Conservation (phyloP, 73 alveolate genomes). For the Blepharisma japonicum region DNA sequence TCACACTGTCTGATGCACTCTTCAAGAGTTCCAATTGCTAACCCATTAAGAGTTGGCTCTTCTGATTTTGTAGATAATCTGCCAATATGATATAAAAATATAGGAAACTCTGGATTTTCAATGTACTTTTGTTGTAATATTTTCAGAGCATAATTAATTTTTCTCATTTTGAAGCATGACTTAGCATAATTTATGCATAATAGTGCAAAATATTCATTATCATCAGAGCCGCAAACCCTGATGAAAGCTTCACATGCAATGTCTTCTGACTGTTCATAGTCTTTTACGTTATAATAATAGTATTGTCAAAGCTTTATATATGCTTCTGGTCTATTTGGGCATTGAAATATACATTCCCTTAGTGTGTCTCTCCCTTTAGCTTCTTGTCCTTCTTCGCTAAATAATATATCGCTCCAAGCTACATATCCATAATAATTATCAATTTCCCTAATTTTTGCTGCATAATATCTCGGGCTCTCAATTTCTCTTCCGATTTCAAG, state of each 20-base stretch:
- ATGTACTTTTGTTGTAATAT: slow-evolving; percentile 8
- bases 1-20: slow-evolving; percentile 54
- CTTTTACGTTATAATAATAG: background rate
- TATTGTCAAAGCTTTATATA: background rate
- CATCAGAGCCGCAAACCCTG: background rate
- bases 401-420: slow-evolving; percentile 57
- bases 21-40: slow-evolving; percentile 52
- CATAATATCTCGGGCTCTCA: slow-evolving; percentile 41
- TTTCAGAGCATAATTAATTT: background rate
- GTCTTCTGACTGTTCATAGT: slow-evolving; percentile 2
- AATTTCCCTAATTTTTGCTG: slow-evolving; percentile 35
- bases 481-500: slow-evolving; percentile 1
- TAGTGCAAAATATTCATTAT: background rate
- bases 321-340: slow-evolving; percentile 21
- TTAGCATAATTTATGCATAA: slow-evolving; percentile 9
- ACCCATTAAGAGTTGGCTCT: slow-evolving; percentile 12
- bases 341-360: background rate
- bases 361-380: too few relatives aligned
- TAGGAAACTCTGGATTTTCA: slow-evolving; percentile 7
- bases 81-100: background rate
- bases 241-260: background rate
- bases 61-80: slow-evolving; percentile 23
- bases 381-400: too few relatives aligned
- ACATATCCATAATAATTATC: slow-evolving; percentile 52
- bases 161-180: background rate